phyloP scores from a whole-genome alignment of 2,329 filamentous ascomycete species.

The Pyrenochaeta sp. region DNA sequence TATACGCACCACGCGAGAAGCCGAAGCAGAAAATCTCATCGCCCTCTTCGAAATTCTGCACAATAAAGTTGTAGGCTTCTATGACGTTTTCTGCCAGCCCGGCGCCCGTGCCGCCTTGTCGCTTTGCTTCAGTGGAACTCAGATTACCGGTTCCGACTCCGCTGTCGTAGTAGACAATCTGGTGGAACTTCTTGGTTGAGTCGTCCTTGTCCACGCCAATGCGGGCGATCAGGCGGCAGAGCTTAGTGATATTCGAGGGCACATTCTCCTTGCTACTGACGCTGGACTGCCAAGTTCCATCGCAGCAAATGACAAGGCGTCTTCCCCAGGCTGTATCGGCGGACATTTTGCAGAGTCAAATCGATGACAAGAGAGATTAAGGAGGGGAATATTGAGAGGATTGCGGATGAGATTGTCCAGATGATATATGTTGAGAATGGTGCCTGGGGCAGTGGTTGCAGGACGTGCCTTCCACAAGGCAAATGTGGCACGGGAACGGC shows the following conservation, averaged over 20 bases:
- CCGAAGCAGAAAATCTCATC: slow-evolving; percentile 58
- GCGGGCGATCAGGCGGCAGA: slow-evolving; percentile 41
- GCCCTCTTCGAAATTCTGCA: slow-evolving; percentile 58
- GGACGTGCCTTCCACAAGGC: slow-evolving; percentile 2
- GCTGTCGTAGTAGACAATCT: slow-evolving; percentile 47
- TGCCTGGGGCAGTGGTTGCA: slow-evolving; percentile 3
- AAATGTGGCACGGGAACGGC: slow-evolving; percentile 3
- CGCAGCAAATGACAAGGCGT: slow-evolving; percentile 46
- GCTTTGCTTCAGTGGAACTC: slow-evolving; percentile 27
- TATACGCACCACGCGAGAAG: slow-evolving; percentile 57
- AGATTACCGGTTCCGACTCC: slow-evolving; percentile 45
- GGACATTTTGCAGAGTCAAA: slow-evolving; percentile 12
- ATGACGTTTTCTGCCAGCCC: slow-evolving; percentile 58
- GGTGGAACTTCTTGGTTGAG: slow-evolving; percentile 38
- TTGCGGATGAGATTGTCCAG: neutral
- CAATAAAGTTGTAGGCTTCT: slow-evolving; percentile 60
- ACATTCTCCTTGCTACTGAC: slow-evolving; percentile 40
- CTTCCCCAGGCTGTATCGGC: slow-evolving; percentile 37
- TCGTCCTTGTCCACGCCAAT: slow-evolving; percentile 35
- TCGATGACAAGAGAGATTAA: slow-evolving; percentile 1
- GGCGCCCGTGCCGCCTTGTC: slow-evolving; percentile 52
- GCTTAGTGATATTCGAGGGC: slow-evolving; percentile 46
- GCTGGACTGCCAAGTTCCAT: slow-evolving; percentile 48
- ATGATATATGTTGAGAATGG: neutral
- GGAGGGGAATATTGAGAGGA: neutral